Evolutionary conservation across 2,329 filamentous ascomycete genomes (phyloP).

Genomic region (Ophiostoma himal-ulmi): DNA sequence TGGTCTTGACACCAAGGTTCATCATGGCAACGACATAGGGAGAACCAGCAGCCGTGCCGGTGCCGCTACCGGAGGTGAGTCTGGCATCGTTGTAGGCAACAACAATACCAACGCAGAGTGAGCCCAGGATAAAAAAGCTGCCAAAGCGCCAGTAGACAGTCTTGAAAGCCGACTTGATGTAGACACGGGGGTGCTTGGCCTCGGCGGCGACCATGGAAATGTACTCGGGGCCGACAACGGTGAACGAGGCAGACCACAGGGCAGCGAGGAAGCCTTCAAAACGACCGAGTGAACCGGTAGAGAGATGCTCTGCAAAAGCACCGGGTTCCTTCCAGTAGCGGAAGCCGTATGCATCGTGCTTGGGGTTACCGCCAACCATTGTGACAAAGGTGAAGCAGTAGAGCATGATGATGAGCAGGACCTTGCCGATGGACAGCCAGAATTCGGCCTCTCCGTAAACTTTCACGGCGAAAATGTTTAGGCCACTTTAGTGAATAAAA

Average conservation of each 20-base stretch:
- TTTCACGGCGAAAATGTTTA: slow-evolving; percentile 35
- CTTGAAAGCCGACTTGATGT: slow-evolving; percentile 61
- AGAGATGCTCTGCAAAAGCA: slow-evolving; percentile 34
- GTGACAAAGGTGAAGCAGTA: slow-evolving; percentile 52
- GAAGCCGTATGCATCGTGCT: slow-evolving; percentile 42
- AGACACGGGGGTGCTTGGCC: slow-evolving; percentile 61
- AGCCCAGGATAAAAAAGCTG: slow-evolving; percentile 61
- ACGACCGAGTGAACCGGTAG: slow-evolving; percentile 40
- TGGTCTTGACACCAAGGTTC: slow-evolving; percentile 58
- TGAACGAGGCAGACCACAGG: slow-evolving; percentile 37
- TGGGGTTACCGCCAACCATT: slow-evolving; percentile 51
- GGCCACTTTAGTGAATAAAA: slow-evolving; percentile 15
- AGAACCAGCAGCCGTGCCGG: slow-evolving; percentile 46
- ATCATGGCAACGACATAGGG: slow-evolving; percentile 66
- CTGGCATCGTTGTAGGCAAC: slow-evolving; percentile 52
- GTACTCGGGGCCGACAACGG: slow-evolving; percentile 50
- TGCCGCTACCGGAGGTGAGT: slow-evolving; percentile 40
- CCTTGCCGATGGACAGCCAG: slow-evolving; percentile 42
- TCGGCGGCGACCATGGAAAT: slow-evolving; percentile 65
- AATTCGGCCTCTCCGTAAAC: slow-evolving; percentile 41
- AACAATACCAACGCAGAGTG: slow-evolving; percentile 61
- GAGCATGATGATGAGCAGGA: slow-evolving; percentile 49
- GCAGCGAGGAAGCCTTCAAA: slow-evolving; percentile 29
- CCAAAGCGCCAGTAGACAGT: slow-evolving; percentile 65
- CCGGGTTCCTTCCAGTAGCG: slow-evolving; percentile 41